These are phyloP conservation scores for Neofusicoccum parvum DNA, from an alignment of 2,329 filamentous ascomycete species.

Conservation along the genomic window DNA sequence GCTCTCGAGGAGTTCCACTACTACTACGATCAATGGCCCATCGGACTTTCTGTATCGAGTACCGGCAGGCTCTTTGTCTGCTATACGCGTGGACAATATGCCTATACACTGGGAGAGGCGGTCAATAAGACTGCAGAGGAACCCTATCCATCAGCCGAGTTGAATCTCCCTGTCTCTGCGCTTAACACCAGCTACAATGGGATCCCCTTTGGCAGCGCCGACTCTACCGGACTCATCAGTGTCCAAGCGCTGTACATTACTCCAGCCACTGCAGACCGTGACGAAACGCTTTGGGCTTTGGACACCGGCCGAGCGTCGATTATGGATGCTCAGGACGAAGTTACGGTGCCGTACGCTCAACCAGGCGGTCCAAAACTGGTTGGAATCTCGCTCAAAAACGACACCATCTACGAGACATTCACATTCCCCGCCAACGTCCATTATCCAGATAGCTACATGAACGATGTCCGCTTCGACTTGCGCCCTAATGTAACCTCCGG, in stretches of 20 bases:
- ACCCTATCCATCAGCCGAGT: slow-evolving; percentile 47
- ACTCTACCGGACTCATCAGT: slow-evolving; percentile 48
- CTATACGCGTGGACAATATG: slow-evolving; percentile 51
- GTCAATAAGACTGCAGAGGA: slow-evolving; percentile 51
- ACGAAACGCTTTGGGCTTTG: slow-evolving; percentile 49
- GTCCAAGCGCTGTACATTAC: slow-evolving; percentile 56
- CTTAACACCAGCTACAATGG: slow-evolving; percentile 47
- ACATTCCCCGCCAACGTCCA: slow-evolving; percentile 50
- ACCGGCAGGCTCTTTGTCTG: slow-evolving; percentile 54
- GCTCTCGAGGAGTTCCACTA: slow-evolving; percentile 52
- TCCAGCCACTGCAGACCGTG: slow-evolving; percentile 37
- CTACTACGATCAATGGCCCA: slow-evolving; percentile 52
- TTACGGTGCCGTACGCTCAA: slow-evolving; percentile 41
- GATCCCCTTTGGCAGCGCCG: slow-evolving; percentile 48
- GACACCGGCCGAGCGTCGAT: slow-evolving; percentile 50
- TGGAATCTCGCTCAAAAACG: slow-evolving; percentile 49
- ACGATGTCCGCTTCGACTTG: slow-evolving; percentile 56
- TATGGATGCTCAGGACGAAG: slow-evolving; percentile 42
- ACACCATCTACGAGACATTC: slow-evolving; percentile 53
- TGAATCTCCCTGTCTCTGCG: slow-evolving; percentile 50
- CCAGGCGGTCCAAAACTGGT: slow-evolving; percentile 54
- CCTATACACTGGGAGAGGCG: slow-evolving; percentile 52
- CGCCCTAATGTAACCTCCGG: slow-evolving; percentile 41
- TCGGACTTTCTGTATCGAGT: slow-evolving; percentile 52
- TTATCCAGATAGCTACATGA: slow-evolving; percentile 51